Evolutionary conservation across 164 flowering plant species (phyloP), one percentile per base, ranked within the genome.

Genomic region (Dillenia turbinata): DNA sequence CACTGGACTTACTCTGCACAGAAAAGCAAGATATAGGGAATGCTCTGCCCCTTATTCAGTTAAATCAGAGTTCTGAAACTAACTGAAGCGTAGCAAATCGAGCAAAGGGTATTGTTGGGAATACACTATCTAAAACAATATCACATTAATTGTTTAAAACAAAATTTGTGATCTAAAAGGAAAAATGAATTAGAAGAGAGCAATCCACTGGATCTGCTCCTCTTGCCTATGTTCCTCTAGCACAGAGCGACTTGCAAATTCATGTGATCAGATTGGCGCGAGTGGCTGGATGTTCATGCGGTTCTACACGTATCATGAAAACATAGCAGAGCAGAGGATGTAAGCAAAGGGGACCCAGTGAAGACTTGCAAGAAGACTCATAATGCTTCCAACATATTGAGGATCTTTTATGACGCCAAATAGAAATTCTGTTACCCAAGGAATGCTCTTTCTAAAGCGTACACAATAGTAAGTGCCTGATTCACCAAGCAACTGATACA

Each of bases 401-500:
- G 98, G 97, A 78, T 93, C 98, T 53, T 64, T 82, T 44, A 93
- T 83, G 68, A 69, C 79, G 47, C 98, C 98, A 52, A 93, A 93
- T 12, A 97, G 98, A 61, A 93, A 90, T 55, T 81, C 83, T 24
- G 95, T 86, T 9, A 90, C 96, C 97, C 98, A 93, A 10, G 97
- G 95, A 63, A 90, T 78, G 59, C 72, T 74, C 79, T 84, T 89
- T 16, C 97, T 97, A 49, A 90, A 93, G 33, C 97, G 89, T 19
- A 90, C 90, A 48, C 98, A 96, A 66, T 93, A 89, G 70, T 93
- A 90, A 11, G 91, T 87, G 47, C 98, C 98, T 2, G 88, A 40
- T 76, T 93, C 98, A 69, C 98, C 96, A 63, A 93, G 86, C 72
- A 93, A 74, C 69, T 89, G 94, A 68, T 85, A 93, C 5, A 88